A percentile compares a stretch with the other conserved stretches of the same genome.
phyloP scores from a whole-genome alignment of 2,329 filamentous ascomycete genomes.

The Emmonsia crescens region DNA sequence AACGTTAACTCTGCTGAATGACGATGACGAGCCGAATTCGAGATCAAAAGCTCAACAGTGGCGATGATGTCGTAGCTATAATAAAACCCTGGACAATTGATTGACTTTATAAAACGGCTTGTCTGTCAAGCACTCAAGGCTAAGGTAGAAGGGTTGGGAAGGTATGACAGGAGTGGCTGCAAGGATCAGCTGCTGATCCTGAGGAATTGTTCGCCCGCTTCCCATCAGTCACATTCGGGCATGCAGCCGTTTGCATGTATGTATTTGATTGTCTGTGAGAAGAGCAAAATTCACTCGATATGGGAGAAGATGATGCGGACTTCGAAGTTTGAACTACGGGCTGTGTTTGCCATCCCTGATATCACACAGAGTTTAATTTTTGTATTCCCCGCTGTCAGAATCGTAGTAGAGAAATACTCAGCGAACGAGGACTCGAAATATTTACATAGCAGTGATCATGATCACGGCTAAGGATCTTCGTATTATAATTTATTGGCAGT shows the following conservation, averaged over 20 bases:
- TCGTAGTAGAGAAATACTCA: neutral
- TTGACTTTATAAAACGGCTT: neutral
- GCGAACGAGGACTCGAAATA: neutral
- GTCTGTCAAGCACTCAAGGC: too few species aligned
- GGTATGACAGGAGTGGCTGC: neutral
- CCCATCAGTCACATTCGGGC: neutral
- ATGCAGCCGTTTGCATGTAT: neutral
- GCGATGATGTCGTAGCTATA: neutral
- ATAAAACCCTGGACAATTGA: neutral
- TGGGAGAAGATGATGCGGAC: neutral
- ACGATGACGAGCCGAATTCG: neutral
- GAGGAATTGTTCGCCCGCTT: neutral
- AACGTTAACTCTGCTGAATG: neutral
- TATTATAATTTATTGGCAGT: neutral
- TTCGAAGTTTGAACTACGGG: neutral
- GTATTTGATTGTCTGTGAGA: too few species aligned
- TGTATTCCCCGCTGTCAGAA: neutral
- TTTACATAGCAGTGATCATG: neutral
- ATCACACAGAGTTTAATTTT: neutral
- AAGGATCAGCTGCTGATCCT: slow-evolving; percentile 1
- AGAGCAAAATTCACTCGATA: neutral
- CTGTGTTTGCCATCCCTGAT: neutral
- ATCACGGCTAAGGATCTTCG: neutral
- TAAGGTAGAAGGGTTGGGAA: too few species aligned
- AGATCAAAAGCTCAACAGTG: neutral